phyloP scores from a whole-genome alignment of 2,329 filamentous ascomycete species.

The Diplodia intermedia region DNA sequence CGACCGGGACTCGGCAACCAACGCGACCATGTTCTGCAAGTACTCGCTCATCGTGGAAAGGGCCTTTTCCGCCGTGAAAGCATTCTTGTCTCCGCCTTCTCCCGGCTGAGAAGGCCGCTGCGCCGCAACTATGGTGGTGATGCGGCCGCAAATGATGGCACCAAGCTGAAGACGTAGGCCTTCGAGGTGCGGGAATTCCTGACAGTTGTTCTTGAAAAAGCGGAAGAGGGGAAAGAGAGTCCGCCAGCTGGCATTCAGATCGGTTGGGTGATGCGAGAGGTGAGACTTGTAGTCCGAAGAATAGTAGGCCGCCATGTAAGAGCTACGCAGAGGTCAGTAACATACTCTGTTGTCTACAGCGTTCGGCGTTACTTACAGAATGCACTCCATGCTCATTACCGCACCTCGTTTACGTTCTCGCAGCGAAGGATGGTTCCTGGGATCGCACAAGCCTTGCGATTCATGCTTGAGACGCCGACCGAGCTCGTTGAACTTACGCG shows the following conservation, averaged over 20 bases:
- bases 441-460: conserved; percentile 38
- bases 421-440: conserved; percentile 38
- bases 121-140: conserved; percentile 43
- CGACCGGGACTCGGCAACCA: conserved; percentile 25
- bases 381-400: conserved; percentile 54
- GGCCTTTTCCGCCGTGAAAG: conserved; percentile 4
- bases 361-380: conserved; percentile 43
- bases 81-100: conserved; percentile 1
- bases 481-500: conserved; percentile 50
- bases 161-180: conserved; percentile 52
- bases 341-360: no score
- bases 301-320: conserved; percentile 49
- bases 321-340: conserved; percentile 35
- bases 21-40: conserved; percentile 13
- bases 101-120: conserved; percentile 37
- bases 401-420: conserved; percentile 49
- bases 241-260: conserved; percentile 48
- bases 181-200: conserved; percentile 47
- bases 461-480: conserved; percentile 57
- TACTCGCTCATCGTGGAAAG: conserved; percentile 25
- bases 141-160: conserved; percentile 49
- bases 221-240: conserved; percentile 46
- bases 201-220: conserved; percentile 41
- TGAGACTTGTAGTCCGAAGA: conserved; percentile 43
- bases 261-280: conserved; percentile 42